phyloP scores from a whole-genome alignment of 2,329 filamentous ascomycete species.

The Monosporascus sp. region DNA sequence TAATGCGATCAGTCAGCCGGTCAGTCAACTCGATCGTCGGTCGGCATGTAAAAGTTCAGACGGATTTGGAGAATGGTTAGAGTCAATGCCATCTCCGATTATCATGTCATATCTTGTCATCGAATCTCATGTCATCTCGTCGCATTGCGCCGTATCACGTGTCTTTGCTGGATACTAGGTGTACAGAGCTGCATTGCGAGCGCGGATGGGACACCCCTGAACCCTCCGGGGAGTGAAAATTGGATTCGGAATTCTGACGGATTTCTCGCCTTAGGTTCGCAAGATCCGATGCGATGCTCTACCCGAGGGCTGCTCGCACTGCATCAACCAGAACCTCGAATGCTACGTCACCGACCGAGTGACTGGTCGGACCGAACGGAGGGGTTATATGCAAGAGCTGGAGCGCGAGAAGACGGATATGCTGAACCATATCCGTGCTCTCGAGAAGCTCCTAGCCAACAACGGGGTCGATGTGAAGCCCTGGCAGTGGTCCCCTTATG shows the following conservation, averaged over 20 bases:
- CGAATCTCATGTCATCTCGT: too few species aligned
- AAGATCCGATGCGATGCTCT: slow-evolving; percentile 85
- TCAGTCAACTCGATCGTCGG: not conserved
- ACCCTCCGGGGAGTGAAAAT: too few species aligned
- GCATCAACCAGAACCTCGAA: slow-evolving; percentile 67
- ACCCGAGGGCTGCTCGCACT: slow-evolving; percentile 77
- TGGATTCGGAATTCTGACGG: not conserved
- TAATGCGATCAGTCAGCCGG: not conserved
- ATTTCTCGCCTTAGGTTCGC: slow-evolving; percentile 46
- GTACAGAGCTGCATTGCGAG: too few species aligned
- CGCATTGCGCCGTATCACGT: too few species aligned
- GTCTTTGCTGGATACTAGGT: too few species aligned
- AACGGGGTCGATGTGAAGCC: slow-evolving; percentile 57
- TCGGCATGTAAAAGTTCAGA: too few species aligned
- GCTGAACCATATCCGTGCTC: slow-evolving; percentile 59
- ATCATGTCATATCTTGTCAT: too few species aligned
- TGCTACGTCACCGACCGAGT: slow-evolving; percentile 86
- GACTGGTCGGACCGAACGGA: slow-evolving; percentile 71
- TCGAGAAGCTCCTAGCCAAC: slow-evolving; percentile 61
- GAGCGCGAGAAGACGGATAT: slow-evolving; percentile 68
- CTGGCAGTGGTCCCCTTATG: slow-evolving; percentile 33
- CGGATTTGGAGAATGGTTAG: too few species aligned
- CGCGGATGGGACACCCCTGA: too few species aligned
- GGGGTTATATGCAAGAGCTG: slow-evolving; percentile 73
- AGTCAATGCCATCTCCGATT: too few species aligned